phyloP scores from a whole-genome alignment of 1,284 basidiomycete genomes.

The Sanghuangporus weigelae region DNA sequence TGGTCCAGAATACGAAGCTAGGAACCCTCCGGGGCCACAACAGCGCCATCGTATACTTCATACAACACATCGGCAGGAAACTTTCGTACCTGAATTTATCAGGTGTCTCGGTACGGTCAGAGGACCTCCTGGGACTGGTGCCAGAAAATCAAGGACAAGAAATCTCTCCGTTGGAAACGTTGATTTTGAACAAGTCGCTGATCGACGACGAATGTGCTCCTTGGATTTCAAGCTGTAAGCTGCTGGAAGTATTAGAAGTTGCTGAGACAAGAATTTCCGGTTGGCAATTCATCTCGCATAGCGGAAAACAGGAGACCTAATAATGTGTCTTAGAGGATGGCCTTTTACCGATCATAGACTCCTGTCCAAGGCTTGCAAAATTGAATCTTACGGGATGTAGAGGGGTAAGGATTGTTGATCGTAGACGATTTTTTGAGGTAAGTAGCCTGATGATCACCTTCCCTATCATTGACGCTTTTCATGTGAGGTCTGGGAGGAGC shows the following conservation, averaged over 20 bases:
- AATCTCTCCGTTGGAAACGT: constrained; percentile 36
- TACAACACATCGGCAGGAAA: constrained; percentile 48
- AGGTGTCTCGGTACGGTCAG: constrained; percentile 47
- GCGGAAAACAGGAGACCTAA: neutral
- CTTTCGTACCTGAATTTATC: constrained; percentile 60
- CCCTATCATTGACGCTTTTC: neutral
- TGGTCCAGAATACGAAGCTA: constrained; percentile 60
- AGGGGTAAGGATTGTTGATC: constrained; percentile 50
- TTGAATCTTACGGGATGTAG: constrained; percentile 65
- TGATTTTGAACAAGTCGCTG: constrained; percentile 56
- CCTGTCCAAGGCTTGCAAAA: constrained; percentile 44
- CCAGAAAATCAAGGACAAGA: constrained; percentile 29
- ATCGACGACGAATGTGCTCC: constrained; percentile 51
- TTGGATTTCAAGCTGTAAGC: constrained; percentile 47
- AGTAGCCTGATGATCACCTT: neutral
- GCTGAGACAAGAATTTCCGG: constrained; percentile 57
- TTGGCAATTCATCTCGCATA: constrained; percentile 23
- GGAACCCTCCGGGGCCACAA: constrained; percentile 33
- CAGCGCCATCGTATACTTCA: constrained; percentile 40
- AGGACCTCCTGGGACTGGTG: constrained; percentile 45
- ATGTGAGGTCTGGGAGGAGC: constrained; percentile 15
- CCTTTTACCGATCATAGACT: constrained; percentile 52
- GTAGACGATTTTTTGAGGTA: constrained; percentile 68
- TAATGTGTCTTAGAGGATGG: constrained; percentile 41
- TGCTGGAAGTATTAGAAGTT: constrained; percentile 44